Evolutionary conservation across 176 grass and related monocot species (phyloP), one percentile per base, ranked within the genome.

Genomic region (Rhynchospora tenuis): DNA sequence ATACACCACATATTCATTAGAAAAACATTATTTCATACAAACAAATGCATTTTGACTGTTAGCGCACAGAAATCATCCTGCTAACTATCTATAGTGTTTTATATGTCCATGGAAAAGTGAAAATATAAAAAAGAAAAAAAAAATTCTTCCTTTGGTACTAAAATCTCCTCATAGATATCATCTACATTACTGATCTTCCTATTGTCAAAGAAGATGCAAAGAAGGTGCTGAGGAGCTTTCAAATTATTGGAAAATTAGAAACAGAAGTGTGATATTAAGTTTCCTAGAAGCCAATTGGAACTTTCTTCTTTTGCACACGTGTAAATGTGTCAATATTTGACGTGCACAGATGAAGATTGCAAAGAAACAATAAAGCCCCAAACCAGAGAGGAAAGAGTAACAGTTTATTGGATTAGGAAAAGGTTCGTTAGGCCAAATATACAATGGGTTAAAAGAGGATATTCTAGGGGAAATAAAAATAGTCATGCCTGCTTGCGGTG

Each of bases 401-500:
- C 15, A 56, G 50, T 55, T 9, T 19, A 56, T 33, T 76, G 47
- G 2, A 76, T 65, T n/a, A 26, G 51, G 9, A 58, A 16, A 56
- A 64, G 7, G 68, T 57, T 74, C 47, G 54, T 51, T 9, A 51
- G 59, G 73, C 55, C 11, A 22, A 70, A 44, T 29, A 70, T 11
- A 68, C 16, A 46, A 5, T 48, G 72, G 55, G 66, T 27, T 68
- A 29, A 83, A 45, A 24, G 66, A 60, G 75, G 64, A 74, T n/a
- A 19, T 59, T 80, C 9, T 54, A 88, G 17, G 66, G 17, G 66
- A 16, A 59, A 75, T 23, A 7, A 15, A 59, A 83, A 54, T 51
- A n/a, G 12, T 20, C 47, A 75, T 84, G 52, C 48, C 70, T 50
- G 23, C 50, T 84, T 86, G 50, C 29, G 26, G 73, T 54, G 60